Evolutionary conservation across 1,284 basidiomycete species (phyloP), one percentile per base, ranked within the genome.

Genomic region (Mycosarcoma mackinlayi): DNA sequence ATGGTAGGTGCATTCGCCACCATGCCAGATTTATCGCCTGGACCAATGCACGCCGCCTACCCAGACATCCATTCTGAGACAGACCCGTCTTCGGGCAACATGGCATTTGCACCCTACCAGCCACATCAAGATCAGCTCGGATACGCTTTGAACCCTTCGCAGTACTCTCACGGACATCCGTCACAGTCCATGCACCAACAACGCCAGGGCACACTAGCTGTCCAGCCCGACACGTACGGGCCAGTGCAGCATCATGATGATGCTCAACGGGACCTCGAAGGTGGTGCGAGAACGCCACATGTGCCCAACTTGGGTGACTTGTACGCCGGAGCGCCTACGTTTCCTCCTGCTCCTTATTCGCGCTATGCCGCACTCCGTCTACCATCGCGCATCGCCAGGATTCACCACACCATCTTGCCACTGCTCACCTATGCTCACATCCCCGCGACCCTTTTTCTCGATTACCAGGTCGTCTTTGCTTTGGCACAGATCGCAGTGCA

Each of bases 361-460:
- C 40, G 34, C 38, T 55, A 49, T 49, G 41, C 31, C 40, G 31
- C n/a, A 8, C 31, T 70, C 37, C 62, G 39, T 10, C 27, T 70
- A 28, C 14, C 46, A 1, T 67, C 69, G 6, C 51, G 39, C 13
- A 16, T 57, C 1, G 61, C 68, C 11, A 54, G 51, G 45, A 24
- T 73, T 11, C 75, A 76, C 48, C 65, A 76, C 49, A 53, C 57
- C 48, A 27, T 73, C 31, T 47, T 75, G 40, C 64, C 60, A 16
- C 39, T 65, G 18, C 37, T 65, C 54, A 51, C 57, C 31, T 73
- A 71, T 31, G 60, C 63, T 13, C 76, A 80, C 55, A 67, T 82
- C 27, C 79, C 80, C 10, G 48, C 61, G 1, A 81, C 81, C 10
- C 40, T 83, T 37, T 83, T 83, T 47, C 70, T 83, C 52, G 82